Conservation (phyloP, 805 yeast species). For the Clavispora carvajalis region DNA sequence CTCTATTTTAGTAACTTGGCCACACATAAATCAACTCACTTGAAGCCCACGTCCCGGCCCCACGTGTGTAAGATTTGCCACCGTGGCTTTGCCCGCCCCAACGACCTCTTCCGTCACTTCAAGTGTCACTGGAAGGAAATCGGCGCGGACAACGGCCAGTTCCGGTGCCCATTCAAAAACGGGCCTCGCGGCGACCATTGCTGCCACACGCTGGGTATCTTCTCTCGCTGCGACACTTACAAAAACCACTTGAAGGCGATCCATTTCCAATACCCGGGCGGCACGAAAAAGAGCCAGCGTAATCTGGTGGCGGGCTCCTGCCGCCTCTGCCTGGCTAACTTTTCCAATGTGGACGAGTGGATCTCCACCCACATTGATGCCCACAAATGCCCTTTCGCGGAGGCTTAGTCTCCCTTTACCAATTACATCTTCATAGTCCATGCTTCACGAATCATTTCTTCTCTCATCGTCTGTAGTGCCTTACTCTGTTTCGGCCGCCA, state of each 20-base stretch:
- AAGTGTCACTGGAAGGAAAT: slow-evolving; percentile 81
- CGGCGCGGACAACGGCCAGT: slow-evolving; percentile 61
- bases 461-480: too few relatives aligned
- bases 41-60: slow-evolving; percentile 67
- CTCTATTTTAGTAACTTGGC: slow-evolving; percentile 72
- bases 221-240: slow-evolving; percentile 85
- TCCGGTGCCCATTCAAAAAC: slow-evolving; percentile 70
- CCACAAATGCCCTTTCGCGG: slow-evolving; percentile 26
- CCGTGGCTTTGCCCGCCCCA: slow-evolving; percentile 84
- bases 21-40: slow-evolving; percentile 76
- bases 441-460: not conserved
- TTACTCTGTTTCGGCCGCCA: too few relatives aligned
- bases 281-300: slow-evolving; percentile 77
- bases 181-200: slow-evolving; percentile 28
- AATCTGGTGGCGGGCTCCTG: slow-evolving; percentile 66
- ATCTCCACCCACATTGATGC: slow-evolving; percentile 64
- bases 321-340: slow-evolving; percentile 65
- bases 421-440: not conserved
- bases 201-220: slow-evolving; percentile 82
- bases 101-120: slow-evolving; percentile 79
- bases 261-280: slow-evolving; percentile 84
- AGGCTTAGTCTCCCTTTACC: not conserved
- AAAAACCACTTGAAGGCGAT: slow-evolving; percentile 87
- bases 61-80: slow-evolving; percentile 72
- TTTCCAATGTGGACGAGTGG: slow-evolving; percentile 76